Evolutionary conservation across 2,329 filamentous ascomycete species (phyloP), one percentile per base, ranked within the genome.

Genomic region (Trichoderma gracile): DNA sequence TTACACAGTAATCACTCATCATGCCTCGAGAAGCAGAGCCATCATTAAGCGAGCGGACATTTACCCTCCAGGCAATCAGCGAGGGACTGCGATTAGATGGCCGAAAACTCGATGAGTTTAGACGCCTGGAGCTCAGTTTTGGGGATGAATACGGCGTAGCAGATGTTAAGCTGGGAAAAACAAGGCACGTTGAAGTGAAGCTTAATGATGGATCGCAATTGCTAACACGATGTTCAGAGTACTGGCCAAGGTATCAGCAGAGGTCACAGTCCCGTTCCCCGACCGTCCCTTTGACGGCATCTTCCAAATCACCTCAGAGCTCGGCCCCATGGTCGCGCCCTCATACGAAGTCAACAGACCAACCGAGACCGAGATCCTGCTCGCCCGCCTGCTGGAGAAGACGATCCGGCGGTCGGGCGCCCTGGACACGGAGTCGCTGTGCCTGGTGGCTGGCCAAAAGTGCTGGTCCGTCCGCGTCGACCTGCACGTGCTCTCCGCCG

Each of bases 21-120:
- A 98, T 98, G 94, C 94, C 94, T 74, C 90, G 91, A 78, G 93
- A 97, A 89, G 87, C 89, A 66, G 91, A 96, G 71, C 91, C 94
- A 63, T 97, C 94, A 59, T 85, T 90, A 68, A 92, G 94, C 74
- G 94, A 98, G 82, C 91, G 87, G 75, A 86, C 87, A 10, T 99
- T 99, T 76, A 86, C 97, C 68, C 82, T 88, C 67, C 86, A 96
- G 74, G 93, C 94, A 50, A 85, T 99, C 12, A 83, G 88, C 71
- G 87, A 97, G 73, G 86, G 90, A 69, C 80, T 93, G 66, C 91
- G 95, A 25, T 81, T 97, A 65, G 95, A 99, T 78, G 91, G 91
- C 71, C 91, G 95, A 69, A 81, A 84, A 65, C 84, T 93, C 65
- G 91, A 97, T 73, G 84, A 93, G 72, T 95, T 91, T 77, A 87